Base-by-base conservation (phyloP, 2,329 filamentous ascomycete genomes). In the Xylaria sp. region DNA sequence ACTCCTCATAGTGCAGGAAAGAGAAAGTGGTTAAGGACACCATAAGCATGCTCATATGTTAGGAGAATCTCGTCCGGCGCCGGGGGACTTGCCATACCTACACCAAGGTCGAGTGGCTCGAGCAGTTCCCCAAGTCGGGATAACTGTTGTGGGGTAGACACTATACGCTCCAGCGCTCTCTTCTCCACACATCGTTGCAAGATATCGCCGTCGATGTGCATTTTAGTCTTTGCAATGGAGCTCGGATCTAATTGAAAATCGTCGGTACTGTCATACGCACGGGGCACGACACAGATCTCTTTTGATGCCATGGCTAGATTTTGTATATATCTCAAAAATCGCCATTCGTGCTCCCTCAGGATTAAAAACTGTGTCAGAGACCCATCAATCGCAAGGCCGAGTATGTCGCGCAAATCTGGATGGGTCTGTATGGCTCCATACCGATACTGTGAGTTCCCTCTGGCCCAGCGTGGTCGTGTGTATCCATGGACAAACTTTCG, bases 291-390 rank as follows among this genome's bases (percentile, higher is more conserved):
- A 10, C 81, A 86, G 11, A 87, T 74, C 3, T 71, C 66, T 6
- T 74, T 70, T 25, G 81, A 83, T 25, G 76, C 73, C 47, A 82
- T 74, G 27, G 85, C 87, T 48, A 96, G 73, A 60, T 90, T 89
- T 70, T 96, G 89, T 1, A 97, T 72, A 64, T 94, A 87, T 59
- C 84, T 83, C 4, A 98, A 80, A 3, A 96, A 79, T 6, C 83
- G 81, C 85, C 89, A 90, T 7, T 88, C 83, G 2, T 84, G 75
- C 17, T 83, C 70, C 9, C 82, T 78, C 0, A 98, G 77, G 13
- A 93, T 77, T 1, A 84, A 84, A 68, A 97, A 89, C 58, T 90
- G 85, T 64, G 86, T 85, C 23, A 93, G 70, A 0, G 88, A 86
- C 1, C 91, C 91, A 69, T 91, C 87, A 33, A 92, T 81, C 6